Conservation (phyloP, 2,329 filamentous ascomycete genomes). For the Fragosphaeria purpurea region DNA sequence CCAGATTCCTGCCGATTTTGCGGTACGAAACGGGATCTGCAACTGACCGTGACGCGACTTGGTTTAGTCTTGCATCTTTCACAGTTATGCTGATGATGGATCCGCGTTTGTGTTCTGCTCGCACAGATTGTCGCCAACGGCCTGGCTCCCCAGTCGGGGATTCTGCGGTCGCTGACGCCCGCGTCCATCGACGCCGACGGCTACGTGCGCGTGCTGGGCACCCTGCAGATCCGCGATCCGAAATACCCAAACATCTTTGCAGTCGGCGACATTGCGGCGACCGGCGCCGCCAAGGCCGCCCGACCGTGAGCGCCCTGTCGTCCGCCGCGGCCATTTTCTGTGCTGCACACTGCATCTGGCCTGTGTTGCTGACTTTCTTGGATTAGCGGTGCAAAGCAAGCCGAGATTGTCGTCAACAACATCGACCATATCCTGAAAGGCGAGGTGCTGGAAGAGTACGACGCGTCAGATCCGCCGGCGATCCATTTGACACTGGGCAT, state of each 20-base stretch:
- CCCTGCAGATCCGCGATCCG: slow-evolving; percentile 10
- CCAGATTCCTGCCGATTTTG: slow-evolving; percentile 3
- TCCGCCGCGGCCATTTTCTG: too few species aligned
- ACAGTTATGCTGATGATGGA: too few species aligned
- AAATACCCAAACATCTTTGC: slow-evolving; percentile 41
- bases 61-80: too few species aligned
- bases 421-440: slow-evolving; percentile 9
- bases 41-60: too few species aligned
- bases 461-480: slow-evolving; percentile 3
- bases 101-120: neutral
- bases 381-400: slow-evolving; percentile 5
- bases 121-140: slow-evolving; percentile 6
- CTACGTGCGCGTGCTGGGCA: slow-evolving; percentile 6
- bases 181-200: slow-evolving; percentile 6
- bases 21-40: neutral
- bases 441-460: slow-evolving; percentile 7
- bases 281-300: slow-evolving; percentile 28
- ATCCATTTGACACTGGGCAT: slow-evolving; percentile 11
- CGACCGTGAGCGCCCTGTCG: neutral
- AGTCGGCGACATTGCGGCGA: slow-evolving; percentile 53
- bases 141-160: slow-evolving; percentile 6
- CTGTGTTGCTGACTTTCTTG: too few species aligned
- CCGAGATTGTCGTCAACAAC: slow-evolving; percentile 8
- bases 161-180: slow-evolving; percentile 5
- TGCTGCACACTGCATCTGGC: too few species aligned